Evolutionary conservation across 768 basidiomycete genomes (phyloP).

Genomic region (Russula sp.): DNA sequence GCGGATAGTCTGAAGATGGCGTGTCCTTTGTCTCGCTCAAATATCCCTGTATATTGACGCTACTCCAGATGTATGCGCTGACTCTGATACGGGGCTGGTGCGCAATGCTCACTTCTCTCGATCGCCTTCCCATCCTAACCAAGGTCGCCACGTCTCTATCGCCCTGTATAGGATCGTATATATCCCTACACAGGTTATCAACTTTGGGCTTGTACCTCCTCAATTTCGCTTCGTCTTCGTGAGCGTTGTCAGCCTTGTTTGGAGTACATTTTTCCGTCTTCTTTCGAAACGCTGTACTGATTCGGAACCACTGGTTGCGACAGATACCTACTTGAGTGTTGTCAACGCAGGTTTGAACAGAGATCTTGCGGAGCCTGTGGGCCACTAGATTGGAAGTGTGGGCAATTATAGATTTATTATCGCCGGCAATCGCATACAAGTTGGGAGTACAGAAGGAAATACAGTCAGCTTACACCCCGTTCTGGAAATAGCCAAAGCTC

Average conservation of each 20-base stretch:
- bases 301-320: neutral
- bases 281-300: neutral
- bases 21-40: slow-evolving; percentile 2
- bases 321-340: slow-evolving; percentile 20
- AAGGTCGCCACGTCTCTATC: neutral
- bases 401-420: neutral
- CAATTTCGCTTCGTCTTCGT: slow-evolving; percentile 73
- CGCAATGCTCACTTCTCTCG: slow-evolving; percentile 18
- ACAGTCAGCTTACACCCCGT: too few species aligned
- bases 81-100: slow-evolving; percentile 76
- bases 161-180: slow-evolving; percentile 52
- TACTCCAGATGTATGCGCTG: slow-evolving; percentile 55
- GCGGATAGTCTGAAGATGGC: slow-evolving; percentile 41
- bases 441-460: too few species aligned
- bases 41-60: neutral
- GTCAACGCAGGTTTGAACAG: slow-evolving; percentile 4
- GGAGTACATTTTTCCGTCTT: slow-evolving; percentile 52
- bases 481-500: too few species aligned
- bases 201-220: slow-evolving; percentile 70
- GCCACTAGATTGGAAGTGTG: neutral
- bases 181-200: slow-evolving; percentile 70
- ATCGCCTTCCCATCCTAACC: neutral
- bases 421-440: too few species aligned
- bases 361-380: neutral
- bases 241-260: slow-evolving; percentile 72